These are phyloP conservation scores for Hirsutella rhossiliensis DNA, from an alignment of 2,329 filamentous ascomycete genomes.

Conservation along the genomic window DNA sequence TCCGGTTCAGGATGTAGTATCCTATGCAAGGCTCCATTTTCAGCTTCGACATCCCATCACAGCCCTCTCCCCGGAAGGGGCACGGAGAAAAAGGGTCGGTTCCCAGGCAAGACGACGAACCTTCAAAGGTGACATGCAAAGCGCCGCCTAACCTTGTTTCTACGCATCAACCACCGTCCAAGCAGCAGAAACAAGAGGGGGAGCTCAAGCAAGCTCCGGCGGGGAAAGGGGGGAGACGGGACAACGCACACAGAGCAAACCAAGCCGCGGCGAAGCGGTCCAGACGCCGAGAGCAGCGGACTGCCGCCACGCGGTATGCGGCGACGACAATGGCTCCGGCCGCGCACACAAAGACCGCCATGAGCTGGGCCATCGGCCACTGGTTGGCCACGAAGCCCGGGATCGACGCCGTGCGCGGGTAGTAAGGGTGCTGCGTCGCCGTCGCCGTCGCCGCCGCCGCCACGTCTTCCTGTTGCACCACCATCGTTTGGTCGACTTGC, in stretches of 20 bases:
- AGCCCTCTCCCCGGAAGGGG: no score
- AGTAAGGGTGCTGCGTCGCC: conserved; percentile 32
- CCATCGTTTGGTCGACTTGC: no score
- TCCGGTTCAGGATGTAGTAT: conserved; percentile 66
- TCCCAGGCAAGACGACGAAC: conserved; percentile 21
- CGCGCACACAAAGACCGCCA: conserved; percentile 22
- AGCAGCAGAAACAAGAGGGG: no score
- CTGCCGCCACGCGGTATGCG: conserved; percentile 12
- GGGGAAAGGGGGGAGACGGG: no score
- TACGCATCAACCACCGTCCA: background rate
- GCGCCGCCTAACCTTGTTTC: conserved; percentile 36
- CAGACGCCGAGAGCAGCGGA: conserved; percentile 9
- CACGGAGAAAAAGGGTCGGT: no score
- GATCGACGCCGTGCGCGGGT: conserved; percentile 30
- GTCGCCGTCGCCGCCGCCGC: no score
- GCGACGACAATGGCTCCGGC: conserved; percentile 22
- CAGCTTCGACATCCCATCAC: background rate
- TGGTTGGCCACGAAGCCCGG: conserved; percentile 33
- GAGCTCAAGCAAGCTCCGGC: no score
- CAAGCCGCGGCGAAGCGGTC: conserved; percentile 35
- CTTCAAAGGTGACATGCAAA: conserved; percentile 75
- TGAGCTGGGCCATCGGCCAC: conserved; percentile 23
- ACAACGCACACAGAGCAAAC: conserved; percentile 38
- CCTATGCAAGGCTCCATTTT: conserved; percentile 24
- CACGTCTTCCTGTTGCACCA: background rate